phyloP scores from a whole-genome alignment of 2,329 filamentous ascomycete species.

The Dryadomyces quercus-mongolicae region DNA sequence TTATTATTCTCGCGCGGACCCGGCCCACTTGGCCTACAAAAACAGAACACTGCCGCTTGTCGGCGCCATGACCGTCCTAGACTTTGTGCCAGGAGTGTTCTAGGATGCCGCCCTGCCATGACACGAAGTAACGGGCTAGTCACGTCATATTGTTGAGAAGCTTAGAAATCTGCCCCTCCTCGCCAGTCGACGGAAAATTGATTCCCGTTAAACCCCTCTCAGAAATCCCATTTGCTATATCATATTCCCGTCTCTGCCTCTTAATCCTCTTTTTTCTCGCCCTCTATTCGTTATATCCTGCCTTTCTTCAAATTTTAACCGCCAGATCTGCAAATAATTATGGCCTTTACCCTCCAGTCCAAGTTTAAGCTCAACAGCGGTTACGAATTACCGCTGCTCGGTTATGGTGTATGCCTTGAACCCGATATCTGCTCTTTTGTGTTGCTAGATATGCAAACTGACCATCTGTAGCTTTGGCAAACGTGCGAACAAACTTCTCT shows the following conservation, averaged over 20 bases:
- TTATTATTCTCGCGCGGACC: constrained; percentile 54
- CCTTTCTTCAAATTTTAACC: neutral
- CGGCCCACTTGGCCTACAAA: constrained; percentile 47
- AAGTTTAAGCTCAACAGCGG: constrained; percentile 42
- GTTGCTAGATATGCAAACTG: neutral
- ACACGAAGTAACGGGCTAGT: neutral
- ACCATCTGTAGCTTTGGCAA: constrained; percentile 33
- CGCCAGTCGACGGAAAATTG: neutral
- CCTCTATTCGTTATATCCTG: neutral
- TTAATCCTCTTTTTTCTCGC: neutral
- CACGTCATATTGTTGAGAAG: neutral
- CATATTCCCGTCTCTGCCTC: neutral
- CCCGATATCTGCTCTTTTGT: neutral
- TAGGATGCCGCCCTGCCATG: neutral
- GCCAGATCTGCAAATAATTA: neutral
- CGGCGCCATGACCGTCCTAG: constrained; percentile 41
- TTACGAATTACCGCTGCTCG: constrained; percentile 37
- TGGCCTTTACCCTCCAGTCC: constrained; percentile 36
- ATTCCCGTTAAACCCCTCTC: neutral
- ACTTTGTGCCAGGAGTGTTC: constrained; percentile 33
- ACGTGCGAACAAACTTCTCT: constrained; percentile 24
- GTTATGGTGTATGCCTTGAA: constrained; percentile 35
- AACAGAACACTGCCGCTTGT: constrained; percentile 32
- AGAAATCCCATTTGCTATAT: neutral
- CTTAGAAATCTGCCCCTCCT: neutral